Evolutionary conservation across 192 early-diverging fungal genomes (phyloP).

Genomic region (Mortierella alpina): DNA sequence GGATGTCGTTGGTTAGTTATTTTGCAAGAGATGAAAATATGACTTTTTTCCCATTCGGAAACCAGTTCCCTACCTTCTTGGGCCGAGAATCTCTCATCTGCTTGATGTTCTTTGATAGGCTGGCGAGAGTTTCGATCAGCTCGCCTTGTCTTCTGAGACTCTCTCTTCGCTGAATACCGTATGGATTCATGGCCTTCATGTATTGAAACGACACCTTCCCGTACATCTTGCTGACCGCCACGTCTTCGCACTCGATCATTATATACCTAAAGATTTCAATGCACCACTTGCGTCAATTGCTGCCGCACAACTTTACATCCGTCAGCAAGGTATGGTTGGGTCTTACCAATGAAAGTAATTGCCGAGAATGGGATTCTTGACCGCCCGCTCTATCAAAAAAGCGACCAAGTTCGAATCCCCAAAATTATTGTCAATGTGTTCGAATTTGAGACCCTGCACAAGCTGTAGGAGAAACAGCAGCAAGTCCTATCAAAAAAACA

Average conservation of each 20-base stretch:
- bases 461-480: conserved; percentile 95
- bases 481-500: conserved; percentile 74
- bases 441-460: conserved; percentile 98
- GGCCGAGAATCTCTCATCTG: conserved; percentile 84
- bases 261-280: conserved; percentile 74
- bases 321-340: not conserved
- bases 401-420: conserved; percentile 77
- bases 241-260: conserved; percentile 96
- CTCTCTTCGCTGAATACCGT: conserved; percentile 72
- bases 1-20: not conserved
- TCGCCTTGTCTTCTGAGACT: conserved; percentile 86
- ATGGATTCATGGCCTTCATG: conserved; percentile 71
- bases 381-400: conserved; percentile 90
- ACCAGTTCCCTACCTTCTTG: conserved; percentile 74
- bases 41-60: not conserved
- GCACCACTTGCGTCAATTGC: not conserved
- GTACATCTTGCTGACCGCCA: conserved; percentile 84
- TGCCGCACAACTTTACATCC: not conserved
- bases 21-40: not conserved
- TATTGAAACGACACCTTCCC: conserved; percentile 88
- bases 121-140: conserved; percentile 79
- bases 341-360: conserved; percentile 93
- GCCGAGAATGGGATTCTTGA: conserved; percentile 86
- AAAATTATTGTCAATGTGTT: conserved; percentile 72
- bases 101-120: conserved; percentile 80